Evolutionary conservation across 2,329 filamentous ascomycete species (phyloP), one percentile per base, ranked within the genome.

Genomic region (Aquanectria penicillioides): DNA sequence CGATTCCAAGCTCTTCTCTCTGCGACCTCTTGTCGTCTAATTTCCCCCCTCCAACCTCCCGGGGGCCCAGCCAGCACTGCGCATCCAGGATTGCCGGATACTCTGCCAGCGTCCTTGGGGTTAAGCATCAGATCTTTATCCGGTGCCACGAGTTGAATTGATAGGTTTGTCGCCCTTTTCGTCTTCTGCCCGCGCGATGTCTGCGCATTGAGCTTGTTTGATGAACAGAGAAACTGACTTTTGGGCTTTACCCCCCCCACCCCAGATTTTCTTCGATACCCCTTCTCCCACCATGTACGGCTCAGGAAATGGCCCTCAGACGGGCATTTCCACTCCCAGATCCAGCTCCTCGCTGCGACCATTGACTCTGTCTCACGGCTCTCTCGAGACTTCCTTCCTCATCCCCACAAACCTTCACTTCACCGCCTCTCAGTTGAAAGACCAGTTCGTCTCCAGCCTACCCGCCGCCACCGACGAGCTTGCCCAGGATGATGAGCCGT

Each of bases 401-500:
- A 91, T 99, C 74, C 94, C 95, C 58, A 98, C 95, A 69, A 92
- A 89, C 72, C 88, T 97, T 64, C 95, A 99, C 80, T 99, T 96
- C 83, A 94, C 95, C 78, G 95, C 95, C 71, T 91, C 93, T 61
- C 92, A 97, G 81, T 85, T 98, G 74, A 96, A 94, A 83, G 94
- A 97, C 70, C 86, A 89, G 67, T 99, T 99, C 80, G 86, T 88
- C 66, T 85, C 91, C 43, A 93, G 89, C 65, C 86, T 99, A 68
- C 96, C 96, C 51, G 84, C 89, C 71, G 92, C 95, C 57, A 99
- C 96, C 75, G 95, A 99, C 75, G 95, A 99, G 83, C 87, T 98
- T 65, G 96, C 95, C 61, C 93, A 94, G 75, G 96, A 99, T 82
- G 95, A 99, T 71, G 96, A 99, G 83, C 95, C 95, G n/a, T 98